phyloP scores from a whole-genome alignment of 257 asterid genomes.

The Capsicum baccatum region DNA sequence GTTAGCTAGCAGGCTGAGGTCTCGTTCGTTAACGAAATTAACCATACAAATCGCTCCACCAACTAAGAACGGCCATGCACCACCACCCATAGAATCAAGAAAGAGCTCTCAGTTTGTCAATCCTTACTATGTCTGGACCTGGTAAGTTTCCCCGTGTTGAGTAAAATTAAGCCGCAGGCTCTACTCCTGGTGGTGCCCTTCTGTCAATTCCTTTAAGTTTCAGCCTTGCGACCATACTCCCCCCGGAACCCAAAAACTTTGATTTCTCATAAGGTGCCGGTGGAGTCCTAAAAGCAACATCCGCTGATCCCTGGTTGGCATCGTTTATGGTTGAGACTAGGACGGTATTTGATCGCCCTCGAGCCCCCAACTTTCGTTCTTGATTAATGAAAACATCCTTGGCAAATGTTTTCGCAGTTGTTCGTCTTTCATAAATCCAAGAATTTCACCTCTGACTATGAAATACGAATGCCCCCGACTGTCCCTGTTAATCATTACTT shows the following conservation, averaged over 20 bases:
- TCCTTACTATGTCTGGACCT: not conserved
- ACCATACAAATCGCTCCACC: not conserved
- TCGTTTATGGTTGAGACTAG: conserved; percentile 31
- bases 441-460: not conserved
- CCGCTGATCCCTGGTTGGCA: conserved; percentile 57
- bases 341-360: not conserved
- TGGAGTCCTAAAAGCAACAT: conserved; percentile 55
- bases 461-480: not conserved
- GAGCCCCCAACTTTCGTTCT: not conserved
- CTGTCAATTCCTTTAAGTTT: conserved; percentile 51
- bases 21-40: too few species aligned
- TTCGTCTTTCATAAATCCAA: not conserved
- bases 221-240: conserved; percentile 66
- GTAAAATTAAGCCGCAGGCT: not conserved
- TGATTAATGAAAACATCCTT: not conserved
- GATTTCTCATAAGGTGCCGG: not conserved
- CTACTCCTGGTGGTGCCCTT: conserved; percentile 36
- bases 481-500: not conserved
- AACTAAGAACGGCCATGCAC: not conserved
- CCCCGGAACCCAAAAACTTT: conserved; percentile 12
- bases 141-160: not conserved
- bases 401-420: not conserved
- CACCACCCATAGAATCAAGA: not conserved
- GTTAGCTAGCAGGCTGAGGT: too few species aligned
- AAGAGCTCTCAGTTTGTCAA: not conserved